Conservation (phyloP, 306 rosid genomes). For the Prunus mongolica region DNA sequence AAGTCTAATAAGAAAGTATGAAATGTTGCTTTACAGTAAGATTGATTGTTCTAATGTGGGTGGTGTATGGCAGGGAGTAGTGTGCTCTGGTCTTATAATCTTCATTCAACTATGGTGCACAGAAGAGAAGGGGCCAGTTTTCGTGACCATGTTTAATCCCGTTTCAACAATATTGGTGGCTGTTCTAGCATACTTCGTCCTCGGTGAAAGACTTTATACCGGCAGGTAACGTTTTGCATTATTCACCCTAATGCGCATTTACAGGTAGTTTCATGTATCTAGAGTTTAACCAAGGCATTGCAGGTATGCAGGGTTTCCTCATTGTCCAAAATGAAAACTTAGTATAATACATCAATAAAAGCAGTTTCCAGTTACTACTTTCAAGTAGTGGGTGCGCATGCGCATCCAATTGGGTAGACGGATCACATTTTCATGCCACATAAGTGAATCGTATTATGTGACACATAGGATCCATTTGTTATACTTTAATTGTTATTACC, state of each 20-base stretch:
- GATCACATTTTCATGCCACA: not conserved
- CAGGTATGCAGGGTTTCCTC: not conserved
- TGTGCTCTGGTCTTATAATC: conserved; percentile 41
- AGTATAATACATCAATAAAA: not conserved
- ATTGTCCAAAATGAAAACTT: not conserved
- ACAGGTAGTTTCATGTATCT: not conserved
- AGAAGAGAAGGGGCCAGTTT: conserved; percentile 75
- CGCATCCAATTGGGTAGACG: no score
- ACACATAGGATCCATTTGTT: not conserved
- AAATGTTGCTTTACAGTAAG: no score
- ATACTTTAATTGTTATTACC: no score
- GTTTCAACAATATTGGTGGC: conserved; percentile 61
- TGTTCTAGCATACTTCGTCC: conserved; percentile 62
- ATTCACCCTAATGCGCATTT: not conserved
- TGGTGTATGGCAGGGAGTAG: conserved; percentile 56
- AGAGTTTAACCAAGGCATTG: not conserved
- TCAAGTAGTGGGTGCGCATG: no score
- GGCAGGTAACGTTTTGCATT: conserved; percentile 54
- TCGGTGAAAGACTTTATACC: conserved; percentile 70
- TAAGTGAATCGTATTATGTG: not conserved
- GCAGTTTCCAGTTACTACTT: no score
- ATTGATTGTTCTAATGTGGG: not conserved
- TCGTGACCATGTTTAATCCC: conserved; percentile 74
- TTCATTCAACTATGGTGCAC: conserved; percentile 79
- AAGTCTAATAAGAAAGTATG: conserved; percentile 20